phyloP scores from a whole-genome alignment of 192 early-diverging fungal genomes.

The Coemansia sp. region DNA sequence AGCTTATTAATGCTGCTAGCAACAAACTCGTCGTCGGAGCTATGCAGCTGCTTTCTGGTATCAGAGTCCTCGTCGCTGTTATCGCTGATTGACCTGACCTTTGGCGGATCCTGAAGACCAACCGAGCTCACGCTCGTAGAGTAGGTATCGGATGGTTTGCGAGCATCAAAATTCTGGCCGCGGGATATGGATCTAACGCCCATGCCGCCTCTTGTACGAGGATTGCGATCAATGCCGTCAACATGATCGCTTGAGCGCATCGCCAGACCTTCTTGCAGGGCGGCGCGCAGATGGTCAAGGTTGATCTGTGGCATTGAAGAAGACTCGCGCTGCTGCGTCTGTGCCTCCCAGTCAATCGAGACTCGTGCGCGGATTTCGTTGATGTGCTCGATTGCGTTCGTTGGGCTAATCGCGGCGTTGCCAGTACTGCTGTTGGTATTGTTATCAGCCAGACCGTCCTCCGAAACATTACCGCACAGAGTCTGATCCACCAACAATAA shows the following conservation, averaged over 20 bases:
- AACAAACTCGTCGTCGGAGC: not conserved
- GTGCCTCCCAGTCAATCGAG: constrained; percentile 46
- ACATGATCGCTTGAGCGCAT: constrained; percentile 26
- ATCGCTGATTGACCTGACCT: not conserved
- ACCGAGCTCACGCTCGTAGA: constrained; percentile 8
- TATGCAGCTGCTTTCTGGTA: not conserved
- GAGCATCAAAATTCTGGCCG: not conserved
- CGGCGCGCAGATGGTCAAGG: constrained; percentile 44
- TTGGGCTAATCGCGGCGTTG: not conserved
- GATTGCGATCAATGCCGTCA: not conserved
- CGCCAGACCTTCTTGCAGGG: constrained; percentile 32
- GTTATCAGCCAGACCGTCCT: not conserved
- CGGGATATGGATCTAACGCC: not conserved
- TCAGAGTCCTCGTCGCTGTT: not conserved
- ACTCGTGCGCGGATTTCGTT: constrained; percentile 44
- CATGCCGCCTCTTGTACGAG: not conserved
- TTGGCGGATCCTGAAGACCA: not conserved
- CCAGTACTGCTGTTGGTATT: not conserved
- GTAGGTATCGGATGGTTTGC: not conserved
- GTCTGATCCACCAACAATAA: constrained; percentile 10
- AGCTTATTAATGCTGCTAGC: no score
- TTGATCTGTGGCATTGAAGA: constrained; percentile 29
- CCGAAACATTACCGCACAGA: constrained; percentile 5
- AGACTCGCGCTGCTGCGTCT: constrained; percentile 29
- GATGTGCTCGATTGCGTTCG: constrained; percentile 23